Conservation (phyloP, 2,329 filamentous ascomycete genomes). For the Alternaria incomplexa region DNA sequence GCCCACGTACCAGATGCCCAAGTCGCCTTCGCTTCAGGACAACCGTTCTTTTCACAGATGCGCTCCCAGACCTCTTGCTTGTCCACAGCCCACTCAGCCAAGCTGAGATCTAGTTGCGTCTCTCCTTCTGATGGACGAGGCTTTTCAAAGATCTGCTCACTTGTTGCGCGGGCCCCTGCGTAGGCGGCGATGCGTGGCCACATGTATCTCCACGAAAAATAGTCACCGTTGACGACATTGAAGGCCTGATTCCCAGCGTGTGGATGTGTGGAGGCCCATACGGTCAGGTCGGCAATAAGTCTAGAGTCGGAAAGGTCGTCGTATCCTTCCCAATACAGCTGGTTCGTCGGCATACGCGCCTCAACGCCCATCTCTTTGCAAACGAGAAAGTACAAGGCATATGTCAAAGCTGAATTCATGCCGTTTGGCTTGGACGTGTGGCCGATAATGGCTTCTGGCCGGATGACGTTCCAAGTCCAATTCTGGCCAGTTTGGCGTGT, state of each 20-base stretch:
- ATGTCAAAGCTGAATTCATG: conserved; percentile 9
- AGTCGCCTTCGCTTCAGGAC: not conserved
- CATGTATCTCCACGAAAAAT: conserved; percentile 7
- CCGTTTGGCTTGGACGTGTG: conserved; percentile 4
- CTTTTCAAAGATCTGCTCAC: not conserved
- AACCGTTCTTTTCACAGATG: not conserved
- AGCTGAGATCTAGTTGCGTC: not conserved
- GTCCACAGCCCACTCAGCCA: conserved; percentile 2
- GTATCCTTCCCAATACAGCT: conserved; percentile 1
- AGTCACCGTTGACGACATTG: conserved; percentile 12
- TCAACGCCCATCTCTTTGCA: conserved; percentile 2
- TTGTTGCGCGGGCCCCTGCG: not conserved
- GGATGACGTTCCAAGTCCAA: conserved; percentile 6
- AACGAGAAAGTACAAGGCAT: conserved; percentile 11
- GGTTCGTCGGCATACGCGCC: conserved; percentile 2
- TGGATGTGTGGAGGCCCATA: not conserved
- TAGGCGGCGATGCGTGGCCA: conserved; percentile 4
- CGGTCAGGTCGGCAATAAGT: conserved; percentile 1
- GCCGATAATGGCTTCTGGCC: conserved; percentile 13
- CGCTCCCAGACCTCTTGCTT: not conserved
- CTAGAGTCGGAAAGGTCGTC: conserved; percentile 4
- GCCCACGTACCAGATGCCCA: not conserved
- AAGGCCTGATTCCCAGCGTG: conserved; percentile 6
- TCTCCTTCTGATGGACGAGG: not conserved
- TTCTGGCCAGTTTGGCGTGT: not conserved